Conservation (phyloP, 164 flowering plant species). For the Brasenia schreberi region DNA sequence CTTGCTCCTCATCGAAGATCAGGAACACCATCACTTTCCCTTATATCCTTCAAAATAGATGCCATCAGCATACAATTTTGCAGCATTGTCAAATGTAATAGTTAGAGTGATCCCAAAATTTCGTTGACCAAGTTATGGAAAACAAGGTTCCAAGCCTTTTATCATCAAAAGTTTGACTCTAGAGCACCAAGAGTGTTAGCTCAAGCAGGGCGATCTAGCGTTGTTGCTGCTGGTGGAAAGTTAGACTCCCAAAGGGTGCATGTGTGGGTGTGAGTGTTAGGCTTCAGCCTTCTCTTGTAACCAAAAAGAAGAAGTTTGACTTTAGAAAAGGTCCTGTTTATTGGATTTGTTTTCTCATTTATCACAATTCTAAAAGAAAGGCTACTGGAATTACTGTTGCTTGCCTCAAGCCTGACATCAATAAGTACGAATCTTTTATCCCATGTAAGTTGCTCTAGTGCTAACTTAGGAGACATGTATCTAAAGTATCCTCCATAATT, state of each 20-base stretch:
- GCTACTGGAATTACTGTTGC: slow-evolving; percentile 51
- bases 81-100: background rate
- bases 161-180: background rate
- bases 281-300: too few species aligned
- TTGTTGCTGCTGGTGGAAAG: too few species aligned
- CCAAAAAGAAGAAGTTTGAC: background rate
- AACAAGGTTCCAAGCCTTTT: background rate
- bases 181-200: background rate
- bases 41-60: slow-evolving; percentile 37
- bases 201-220: too few species aligned
- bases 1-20: slow-evolving; percentile 85
- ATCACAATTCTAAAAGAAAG: slow-evolving; percentile 16
- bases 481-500: slow-evolving; percentile 87
- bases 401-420: slow-evolving; percentile 98
- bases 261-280: too few species aligned
- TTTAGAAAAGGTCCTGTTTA: too few species aligned
- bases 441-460: slow-evolving; percentile 51
- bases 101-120: background rate
- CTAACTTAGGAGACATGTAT: slow-evolving; percentile 56
- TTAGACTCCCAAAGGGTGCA: too few species aligned
- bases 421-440: slow-evolving; percentile 51
- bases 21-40: slow-evolving; percentile 88
- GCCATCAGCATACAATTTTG: too few species aligned
- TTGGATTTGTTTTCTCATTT: too few species aligned
- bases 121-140: too few species aligned